Evolutionary conservation across 345 rosid genomes (phyloP).

Genomic region (Turnera subulata): DNA sequence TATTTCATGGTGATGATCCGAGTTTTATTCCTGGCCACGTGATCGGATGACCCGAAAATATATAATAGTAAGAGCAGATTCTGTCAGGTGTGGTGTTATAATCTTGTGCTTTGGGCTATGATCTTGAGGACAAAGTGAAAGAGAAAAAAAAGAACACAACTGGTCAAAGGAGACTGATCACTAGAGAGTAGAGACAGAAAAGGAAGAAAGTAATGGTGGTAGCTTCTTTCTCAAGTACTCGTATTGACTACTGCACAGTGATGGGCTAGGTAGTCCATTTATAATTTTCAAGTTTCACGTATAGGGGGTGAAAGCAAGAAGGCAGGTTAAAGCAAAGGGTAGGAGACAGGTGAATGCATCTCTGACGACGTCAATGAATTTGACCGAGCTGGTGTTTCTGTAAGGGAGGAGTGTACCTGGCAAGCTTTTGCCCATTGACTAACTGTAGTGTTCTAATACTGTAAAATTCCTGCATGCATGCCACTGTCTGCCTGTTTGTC

Average conservation of each 20-base stretch:
- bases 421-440: no score
- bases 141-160: background rate
- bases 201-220: background rate
- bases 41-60: background rate
- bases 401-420: no score
- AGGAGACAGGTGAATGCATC: no score
- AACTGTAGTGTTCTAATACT: no score
- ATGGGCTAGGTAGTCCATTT: background rate
- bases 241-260: background rate
- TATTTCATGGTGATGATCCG: background rate
- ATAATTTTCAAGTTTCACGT: no score
- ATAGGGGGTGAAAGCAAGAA: no score
- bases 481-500: no score
- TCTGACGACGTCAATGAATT: no score
- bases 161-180: background rate
- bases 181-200: background rate
- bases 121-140: background rate
- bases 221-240: constrained; percentile 8
- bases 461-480: no score
- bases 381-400: no score
- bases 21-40: background rate
- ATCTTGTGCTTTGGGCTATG: background rate
- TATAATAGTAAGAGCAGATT: background rate
- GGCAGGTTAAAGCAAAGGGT: no score
- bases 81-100: background rate